Percentiles rank a stretch among this genome's conserved stretches.
phyloP scores from a whole-genome alignment of 2,329 filamentous ascomycete species.

The Thelonectria rubi region DNA sequence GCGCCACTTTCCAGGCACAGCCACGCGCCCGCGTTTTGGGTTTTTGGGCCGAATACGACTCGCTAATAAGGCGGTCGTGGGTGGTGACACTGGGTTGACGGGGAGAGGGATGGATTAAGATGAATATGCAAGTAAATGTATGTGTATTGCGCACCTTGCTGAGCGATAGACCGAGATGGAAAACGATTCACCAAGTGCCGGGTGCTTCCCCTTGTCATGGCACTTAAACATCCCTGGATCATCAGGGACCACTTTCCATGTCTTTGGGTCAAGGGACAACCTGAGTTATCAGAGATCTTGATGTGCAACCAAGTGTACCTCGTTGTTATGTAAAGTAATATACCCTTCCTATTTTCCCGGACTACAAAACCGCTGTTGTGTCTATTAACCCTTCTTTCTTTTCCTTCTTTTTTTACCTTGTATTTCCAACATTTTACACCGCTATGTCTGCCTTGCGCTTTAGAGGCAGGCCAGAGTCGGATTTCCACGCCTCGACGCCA shows the following conservation, averaged over 20 bases:
- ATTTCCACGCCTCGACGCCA: slow-evolving; percentile 48
- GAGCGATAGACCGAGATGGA: not conserved
- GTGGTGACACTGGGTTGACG: not conserved
- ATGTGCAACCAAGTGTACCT: no score
- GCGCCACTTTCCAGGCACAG: slow-evolving; percentile 33
- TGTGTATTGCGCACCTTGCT: not conserved
- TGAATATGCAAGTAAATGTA: not conserved
- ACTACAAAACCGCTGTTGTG: no score
- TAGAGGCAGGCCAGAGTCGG: slow-evolving; percentile 32
- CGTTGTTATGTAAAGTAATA: no score
- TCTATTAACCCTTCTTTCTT: no score
- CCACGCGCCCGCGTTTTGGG: slow-evolving; percentile 24
- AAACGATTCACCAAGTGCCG: not conserved
- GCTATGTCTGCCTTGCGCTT: slow-evolving; percentile 38
- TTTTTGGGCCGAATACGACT: not conserved
- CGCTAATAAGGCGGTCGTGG: not conserved
- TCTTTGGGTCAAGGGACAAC: no score
- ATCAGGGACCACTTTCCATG: no score
- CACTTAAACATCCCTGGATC: not conserved
- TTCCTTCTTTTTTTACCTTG: no score
- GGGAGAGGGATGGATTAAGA: not conserved
- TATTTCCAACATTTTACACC: not conserved
- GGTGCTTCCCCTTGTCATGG: not conserved
- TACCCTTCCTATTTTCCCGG: no score
- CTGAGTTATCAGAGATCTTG: no score